Percentiles rank a stretch among this genome's conserved stretches.
phyloP scores from a whole-genome alignment of 2,329 filamentous ascomycete genomes.

The Alternaria tenuissima region DNA sequence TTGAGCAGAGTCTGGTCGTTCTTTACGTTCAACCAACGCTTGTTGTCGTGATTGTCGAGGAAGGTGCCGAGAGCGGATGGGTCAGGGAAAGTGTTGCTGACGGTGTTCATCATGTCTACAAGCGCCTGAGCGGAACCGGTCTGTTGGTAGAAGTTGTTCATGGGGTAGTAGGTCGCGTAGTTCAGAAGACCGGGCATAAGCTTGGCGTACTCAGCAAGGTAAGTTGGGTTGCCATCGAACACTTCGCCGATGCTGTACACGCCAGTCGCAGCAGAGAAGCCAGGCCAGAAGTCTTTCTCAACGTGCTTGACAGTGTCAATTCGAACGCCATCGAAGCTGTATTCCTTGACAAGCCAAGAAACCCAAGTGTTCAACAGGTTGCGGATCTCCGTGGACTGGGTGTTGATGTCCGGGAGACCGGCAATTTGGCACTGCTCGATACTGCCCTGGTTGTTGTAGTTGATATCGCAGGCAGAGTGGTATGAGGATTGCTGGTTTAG shows the following conservation, averaged over 20 bases:
- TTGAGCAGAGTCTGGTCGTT: conserved; percentile 48
- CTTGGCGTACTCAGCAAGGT: conserved; percentile 62
- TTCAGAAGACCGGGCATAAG: conserved; percentile 68
- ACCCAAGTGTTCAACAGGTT: conserved; percentile 41
- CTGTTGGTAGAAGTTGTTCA: conserved; percentile 50
- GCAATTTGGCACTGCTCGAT: conserved; percentile 44
- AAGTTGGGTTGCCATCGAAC: conserved; percentile 61
- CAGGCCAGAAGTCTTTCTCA: conserved; percentile 65
- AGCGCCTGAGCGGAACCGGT: conserved; percentile 41
- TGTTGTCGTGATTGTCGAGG: conserved; percentile 52
- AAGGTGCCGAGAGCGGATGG: conserved; percentile 50
- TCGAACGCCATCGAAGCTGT: conserved; percentile 62
- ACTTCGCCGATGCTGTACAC: conserved; percentile 70
- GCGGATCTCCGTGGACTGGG: conserved; percentile 33
- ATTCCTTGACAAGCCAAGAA: conserved; percentile 41
- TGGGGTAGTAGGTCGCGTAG: conserved; percentile 61
- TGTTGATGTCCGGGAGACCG: conserved; percentile 42
- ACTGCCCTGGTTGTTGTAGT: conserved; percentile 44
- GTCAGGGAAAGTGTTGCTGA: conserved; percentile 43
- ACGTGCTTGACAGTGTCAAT: conserved; percentile 71
- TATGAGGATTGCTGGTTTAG: conserved; percentile 40
- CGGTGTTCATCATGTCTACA: conserved; percentile 47
- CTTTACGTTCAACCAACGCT: conserved; percentile 49
- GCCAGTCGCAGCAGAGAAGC: conserved; percentile 62
- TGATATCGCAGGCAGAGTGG: conserved; percentile 37